A percentile compares a stretch with the other conserved stretches of the same genome.
phyloP scores from a whole-genome alignment of 164 flowering plant species.

The Nelumbo lutea region DNA sequence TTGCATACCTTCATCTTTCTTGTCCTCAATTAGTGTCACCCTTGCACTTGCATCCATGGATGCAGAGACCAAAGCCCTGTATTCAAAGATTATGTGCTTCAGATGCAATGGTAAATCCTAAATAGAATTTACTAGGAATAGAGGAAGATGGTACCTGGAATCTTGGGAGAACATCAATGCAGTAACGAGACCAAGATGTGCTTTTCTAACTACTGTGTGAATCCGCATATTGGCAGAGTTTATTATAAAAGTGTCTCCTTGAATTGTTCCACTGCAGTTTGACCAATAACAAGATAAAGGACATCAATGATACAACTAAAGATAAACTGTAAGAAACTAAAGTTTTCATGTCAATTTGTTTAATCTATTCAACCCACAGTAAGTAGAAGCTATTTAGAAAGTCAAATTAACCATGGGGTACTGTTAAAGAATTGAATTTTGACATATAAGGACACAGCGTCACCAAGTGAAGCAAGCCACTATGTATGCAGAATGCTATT shows the following conservation, averaged over 20 bases:
- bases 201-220: slow-evolving; percentile 43
- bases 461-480: no score
- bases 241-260: slow-evolving; percentile 63
- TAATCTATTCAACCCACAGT: no score
- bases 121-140: background rate
- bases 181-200: slow-evolving; percentile 80
- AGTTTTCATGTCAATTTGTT: no score
- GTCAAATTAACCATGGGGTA: no score
- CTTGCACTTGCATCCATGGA: slow-evolving; percentile 82
- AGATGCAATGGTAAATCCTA: background rate
- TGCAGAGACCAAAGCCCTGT: slow-evolving; percentile 70
- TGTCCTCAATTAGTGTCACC: slow-evolving; percentile 55
- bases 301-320: background rate
- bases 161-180: slow-evolving; percentile 65
- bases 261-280: slow-evolving; percentile 64
- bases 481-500: no score
- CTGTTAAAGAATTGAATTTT: no score
- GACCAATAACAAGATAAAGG: slow-evolving; percentile 9
- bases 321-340: background rate
- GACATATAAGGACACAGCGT: no score
- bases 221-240: slow-evolving; percentile 46
- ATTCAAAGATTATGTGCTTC: slow-evolving; percentile 7
- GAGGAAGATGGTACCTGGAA: slow-evolving; percentile 48
- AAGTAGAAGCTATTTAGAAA: no score
- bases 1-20: slow-evolving; percentile 39